Conservation (phyloP, 148 eudicot genomes). For the Agrostemma githago region DNA sequence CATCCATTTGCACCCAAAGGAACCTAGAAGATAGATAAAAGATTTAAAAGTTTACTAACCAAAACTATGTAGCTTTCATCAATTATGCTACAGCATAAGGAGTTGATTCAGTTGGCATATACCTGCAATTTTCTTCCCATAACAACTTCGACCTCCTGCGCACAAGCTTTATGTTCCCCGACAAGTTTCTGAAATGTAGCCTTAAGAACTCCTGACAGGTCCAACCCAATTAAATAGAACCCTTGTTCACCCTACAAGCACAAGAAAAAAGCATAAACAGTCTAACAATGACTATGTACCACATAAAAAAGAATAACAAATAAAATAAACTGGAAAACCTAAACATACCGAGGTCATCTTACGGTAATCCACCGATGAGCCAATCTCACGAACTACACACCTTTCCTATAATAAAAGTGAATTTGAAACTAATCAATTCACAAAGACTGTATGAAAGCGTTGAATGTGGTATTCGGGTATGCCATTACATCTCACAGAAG, state of each 20-base stretch:
- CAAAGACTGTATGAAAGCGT: background rate
- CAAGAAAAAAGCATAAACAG: constrained; percentile 1
- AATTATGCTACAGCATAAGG: background rate
- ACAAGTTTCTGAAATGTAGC: constrained; percentile 54
- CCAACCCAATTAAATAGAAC: constrained; percentile 61
- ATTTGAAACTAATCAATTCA: background rate
- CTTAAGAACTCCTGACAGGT: constrained; percentile 49
- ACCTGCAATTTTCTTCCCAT: constrained; percentile 93
- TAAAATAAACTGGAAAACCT: background rate
- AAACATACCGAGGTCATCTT: constrained; percentile 65
- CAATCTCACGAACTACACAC: constrained; percentile 74
- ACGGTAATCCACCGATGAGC: constrained; percentile 79
- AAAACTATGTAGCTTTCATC: background rate
- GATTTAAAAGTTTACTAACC: background rate
- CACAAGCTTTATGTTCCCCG: constrained; percentile 45
- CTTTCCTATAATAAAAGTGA: constrained; percentile 56
- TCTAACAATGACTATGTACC: background rate
- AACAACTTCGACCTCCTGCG: constrained; percentile 83
- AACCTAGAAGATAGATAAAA: constrained; percentile 34
- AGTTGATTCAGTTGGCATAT: constrained; percentile 13
- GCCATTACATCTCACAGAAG: background rate
- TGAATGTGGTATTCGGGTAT: background rate
- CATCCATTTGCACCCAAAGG: constrained; percentile 88
- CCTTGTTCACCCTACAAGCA: constrained; percentile 69
- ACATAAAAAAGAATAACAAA: background rate